phyloP scores from a whole-genome alignment of 202 grass and related monocot genomes.

The Cymbopogon flexuosus region DNA sequence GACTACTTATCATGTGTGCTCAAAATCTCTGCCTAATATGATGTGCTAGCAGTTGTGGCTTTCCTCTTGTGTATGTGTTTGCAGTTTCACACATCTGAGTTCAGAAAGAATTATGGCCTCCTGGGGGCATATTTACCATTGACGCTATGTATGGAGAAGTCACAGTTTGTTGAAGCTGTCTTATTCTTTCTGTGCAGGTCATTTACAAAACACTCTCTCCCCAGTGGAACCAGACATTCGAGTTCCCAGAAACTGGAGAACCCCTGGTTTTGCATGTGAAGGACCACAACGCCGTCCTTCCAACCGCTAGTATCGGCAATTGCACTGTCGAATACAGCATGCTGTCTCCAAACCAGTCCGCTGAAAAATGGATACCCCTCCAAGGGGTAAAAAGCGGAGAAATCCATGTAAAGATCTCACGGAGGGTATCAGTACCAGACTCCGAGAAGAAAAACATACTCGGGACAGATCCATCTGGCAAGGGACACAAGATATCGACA shows the following conservation, averaged over 20 bases:
- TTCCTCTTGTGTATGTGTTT: neutral
- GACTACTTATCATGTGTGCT: neutral
- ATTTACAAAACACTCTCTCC: constrained; percentile 80
- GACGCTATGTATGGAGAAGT: neutral
- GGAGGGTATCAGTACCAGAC: constrained; percentile 32
- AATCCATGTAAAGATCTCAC: constrained; percentile 58
- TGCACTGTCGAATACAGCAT: constrained; percentile 77
- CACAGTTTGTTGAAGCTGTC: neutral
- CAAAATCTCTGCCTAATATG: neutral
- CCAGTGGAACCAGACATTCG: constrained; percentile 77
- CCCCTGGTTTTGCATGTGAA: constrained; percentile 64
- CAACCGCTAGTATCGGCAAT: constrained; percentile 68
- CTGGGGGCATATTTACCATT: neutral
- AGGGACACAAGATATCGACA: constrained; percentile 49
- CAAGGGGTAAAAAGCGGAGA: constrained; percentile 78
- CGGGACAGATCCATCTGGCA: constrained; percentile 33
- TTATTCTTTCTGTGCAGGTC: constrained; percentile 43
- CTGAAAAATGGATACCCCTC: constrained; percentile 78
- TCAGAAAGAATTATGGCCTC: neutral
- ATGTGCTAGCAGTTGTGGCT: neutral
- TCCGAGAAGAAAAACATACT: constrained; percentile 35
- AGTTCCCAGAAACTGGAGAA: constrained; percentile 79
- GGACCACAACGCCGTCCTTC: constrained; percentile 83
- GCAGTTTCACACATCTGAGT: neutral
- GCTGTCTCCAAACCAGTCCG: constrained; percentile 54